Conservation (phyloP, 2,329 filamentous ascomycete species). For the Blumeria hordei region DNA sequence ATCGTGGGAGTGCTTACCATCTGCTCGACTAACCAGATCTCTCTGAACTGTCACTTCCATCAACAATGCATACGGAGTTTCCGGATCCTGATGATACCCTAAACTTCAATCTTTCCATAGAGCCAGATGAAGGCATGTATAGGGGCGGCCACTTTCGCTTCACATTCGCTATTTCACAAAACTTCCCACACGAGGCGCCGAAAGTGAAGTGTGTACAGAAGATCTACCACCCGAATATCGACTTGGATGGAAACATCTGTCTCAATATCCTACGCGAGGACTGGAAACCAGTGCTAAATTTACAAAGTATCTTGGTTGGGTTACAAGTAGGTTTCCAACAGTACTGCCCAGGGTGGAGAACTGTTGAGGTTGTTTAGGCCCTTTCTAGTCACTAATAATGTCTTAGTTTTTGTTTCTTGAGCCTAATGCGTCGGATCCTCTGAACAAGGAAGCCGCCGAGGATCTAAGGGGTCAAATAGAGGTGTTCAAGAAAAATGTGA, state of each 20-base stretch:
- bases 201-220: constrained; percentile 95
- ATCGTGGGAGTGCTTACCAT: too few relatives aligned
- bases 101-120: constrained; percentile 60
- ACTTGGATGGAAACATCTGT: constrained; percentile 92
- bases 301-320: constrained; percentile 91
- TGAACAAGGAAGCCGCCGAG: constrained; percentile 94
- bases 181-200: constrained; percentile 90
- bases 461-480: constrained; percentile 72
- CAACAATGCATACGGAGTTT: constrained; percentile 62
- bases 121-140: constrained; percentile 74
- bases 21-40: constrained; percentile 30
- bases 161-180: constrained; percentile 75
- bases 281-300: constrained; percentile 94
- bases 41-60: constrained; percentile 53
- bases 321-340: constrained; percentile 36
- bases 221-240: constrained; percentile 98
- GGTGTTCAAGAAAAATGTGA: constrained; percentile 76
- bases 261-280: constrained; percentile 92
- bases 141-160: constrained; percentile 73
- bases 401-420: constrained; percentile 82
- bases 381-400: too few relatives aligned
- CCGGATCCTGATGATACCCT: constrained; percentile 67
- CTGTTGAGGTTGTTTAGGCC: too few relatives aligned
- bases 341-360: too few relatives aligned
- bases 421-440: constrained; percentile 86